Evolutionary conservation across 805 yeast genomes (phyloP).

Genomic region (Maudiozyma pseudohumilis): DNA sequence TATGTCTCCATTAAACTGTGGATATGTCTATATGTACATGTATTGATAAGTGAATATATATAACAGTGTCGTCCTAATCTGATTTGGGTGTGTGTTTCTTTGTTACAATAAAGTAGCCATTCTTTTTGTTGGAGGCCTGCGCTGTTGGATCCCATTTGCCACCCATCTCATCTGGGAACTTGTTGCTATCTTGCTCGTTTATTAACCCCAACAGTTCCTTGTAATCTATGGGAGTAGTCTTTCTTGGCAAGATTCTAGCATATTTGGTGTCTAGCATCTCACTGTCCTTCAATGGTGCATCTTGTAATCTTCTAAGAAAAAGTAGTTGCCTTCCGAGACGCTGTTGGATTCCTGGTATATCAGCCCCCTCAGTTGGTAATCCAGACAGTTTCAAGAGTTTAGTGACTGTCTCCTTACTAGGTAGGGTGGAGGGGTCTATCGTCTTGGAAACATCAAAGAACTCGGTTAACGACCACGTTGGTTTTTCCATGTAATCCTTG

Average conservation of each 20-base stretch:
- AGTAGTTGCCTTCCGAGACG: slow-evolving; percentile 38
- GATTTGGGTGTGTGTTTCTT: slow-evolving; percentile 1
- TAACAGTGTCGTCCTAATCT: background rate
- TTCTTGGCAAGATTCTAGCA: slow-evolving; percentile 26
- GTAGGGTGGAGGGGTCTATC: background rate
- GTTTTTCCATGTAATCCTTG: background rate
- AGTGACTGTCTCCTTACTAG: slow-evolving; percentile 6
- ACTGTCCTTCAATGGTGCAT: slow-evolving; percentile 13
- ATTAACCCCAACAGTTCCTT: slow-evolving; percentile 26
- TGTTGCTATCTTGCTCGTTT: slow-evolving; percentile 14
- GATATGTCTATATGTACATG: background rate
- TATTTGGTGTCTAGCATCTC: slow-evolving; percentile 3
- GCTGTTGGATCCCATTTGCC: slow-evolving; percentile 36
- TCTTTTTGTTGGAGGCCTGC: slow-evolving; percentile 27
- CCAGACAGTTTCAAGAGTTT: slow-evolving; percentile 43
- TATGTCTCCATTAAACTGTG: too few species aligned
- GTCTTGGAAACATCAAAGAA: background rate
- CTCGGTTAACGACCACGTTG: slow-evolving; percentile 2
- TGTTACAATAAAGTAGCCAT: slow-evolving; percentile 31
- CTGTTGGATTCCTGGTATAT: slow-evolving; percentile 25
- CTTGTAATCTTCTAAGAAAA: slow-evolving; percentile 40
- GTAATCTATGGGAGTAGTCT: slow-evolving; percentile 22
- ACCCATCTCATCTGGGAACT: slow-evolving; percentile 32
- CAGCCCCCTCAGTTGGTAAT: slow-evolving; percentile 25
- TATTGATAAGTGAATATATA: background rate